Evolutionary conservation across 2,329 filamentous ascomycete species (phyloP), one percentile per base, ranked within the genome.

Genomic region (Arachnomyces sp.): DNA sequence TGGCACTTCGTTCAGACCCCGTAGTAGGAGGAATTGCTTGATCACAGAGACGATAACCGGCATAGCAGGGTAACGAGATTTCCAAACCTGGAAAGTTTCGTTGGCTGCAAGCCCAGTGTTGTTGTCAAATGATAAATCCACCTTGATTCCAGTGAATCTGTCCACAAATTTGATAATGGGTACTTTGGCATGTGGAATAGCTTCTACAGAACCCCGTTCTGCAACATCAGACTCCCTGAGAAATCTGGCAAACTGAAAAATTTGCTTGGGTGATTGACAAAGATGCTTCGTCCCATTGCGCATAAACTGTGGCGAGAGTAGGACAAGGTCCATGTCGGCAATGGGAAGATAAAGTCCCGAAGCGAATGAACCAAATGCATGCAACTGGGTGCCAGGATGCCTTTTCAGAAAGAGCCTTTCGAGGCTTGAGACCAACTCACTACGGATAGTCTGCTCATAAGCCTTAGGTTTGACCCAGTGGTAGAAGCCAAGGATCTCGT

Each of bases 121-220:
- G 56, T 95, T 96, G 64, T 98, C 90, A 57, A 98, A 95, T 0
- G 89, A 96, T 9, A 98, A 76, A 58, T 98, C 92, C 9, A 96
- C 83, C 50, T 84, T 85, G 39, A 98, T 68, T 9, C 80, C 81
- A 1, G 89, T 95, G 39, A 74, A 54, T 40, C 67, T 72, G 56
- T 98, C 92, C 33, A 86, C 74, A 55, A 85, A 96, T 61, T 98
- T 98, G 63, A 96, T 77, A 39, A 98, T 77, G 0, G 92, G 92
- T 2, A 98, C 89, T 53, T 84, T 87, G 15, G 92, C 89, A 48
- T 73, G 70, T 1, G 73, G 55, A 49, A 98, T 86, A 28, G 82
- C 72, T 50, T 84, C 75, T 25, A 88, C 70, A 2, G 76, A 71
- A 5, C 72, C 66, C 1, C 67, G 56, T 12, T 74, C 68, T 1